Evolutionary conservation across 495 filamentous ascomycete genomes (phyloP), one percentile per base, ranked within the genome.

Genomic region (Recurvomyces mirabilis): DNA sequence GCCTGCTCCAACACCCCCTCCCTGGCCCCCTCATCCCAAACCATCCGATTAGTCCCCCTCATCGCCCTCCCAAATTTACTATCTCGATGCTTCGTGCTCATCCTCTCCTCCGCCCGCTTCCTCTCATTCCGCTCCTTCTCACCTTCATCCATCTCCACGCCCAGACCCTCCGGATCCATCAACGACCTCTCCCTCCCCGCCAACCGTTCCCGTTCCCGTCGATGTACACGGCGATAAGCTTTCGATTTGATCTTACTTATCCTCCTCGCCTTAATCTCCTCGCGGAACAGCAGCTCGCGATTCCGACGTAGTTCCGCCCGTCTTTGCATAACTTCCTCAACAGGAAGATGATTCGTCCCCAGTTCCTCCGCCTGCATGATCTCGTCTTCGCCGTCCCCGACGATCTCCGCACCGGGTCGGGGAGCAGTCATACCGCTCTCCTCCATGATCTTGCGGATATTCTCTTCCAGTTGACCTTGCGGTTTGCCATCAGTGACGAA

Each of bases 221-320:
- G 79, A 59, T 95, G 93, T 18, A 96, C 79, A 38, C 87, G 78
- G 14, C 87, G 80, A 57, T 88, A 98, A 0, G 87, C 74, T 57
- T 94, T 96, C 54, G 81, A 87, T 68, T 98, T 98, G 60, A 98
- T 98, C 68, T 95, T 96, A 63, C 94, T 94, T 61, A 98, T 82
- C 2, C 91, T 79, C 64, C 89, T 94, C 3, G 87, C 74, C 40
- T 85, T 78, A 0, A 80, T 74, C 60, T 93, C 82, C 60, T 98
- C 93, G n/a, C 89, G 73, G 46, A 93, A 94, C 36, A 93, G 67
- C 4, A 95, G 64, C 51, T 96, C 91, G 44, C 93, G 69, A 41
- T 82, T 76, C 51, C 74, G 79, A 9, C 88, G 78, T 22, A 93
- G 71, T 55, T 94, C 79, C 6, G 78, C 78, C 25, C 77, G 71